Evolutionary conservation across 805 yeast species (phyloP), one percentile per base, ranked within the genome.

Genomic region (Saccharomycopsis schoenii): DNA sequence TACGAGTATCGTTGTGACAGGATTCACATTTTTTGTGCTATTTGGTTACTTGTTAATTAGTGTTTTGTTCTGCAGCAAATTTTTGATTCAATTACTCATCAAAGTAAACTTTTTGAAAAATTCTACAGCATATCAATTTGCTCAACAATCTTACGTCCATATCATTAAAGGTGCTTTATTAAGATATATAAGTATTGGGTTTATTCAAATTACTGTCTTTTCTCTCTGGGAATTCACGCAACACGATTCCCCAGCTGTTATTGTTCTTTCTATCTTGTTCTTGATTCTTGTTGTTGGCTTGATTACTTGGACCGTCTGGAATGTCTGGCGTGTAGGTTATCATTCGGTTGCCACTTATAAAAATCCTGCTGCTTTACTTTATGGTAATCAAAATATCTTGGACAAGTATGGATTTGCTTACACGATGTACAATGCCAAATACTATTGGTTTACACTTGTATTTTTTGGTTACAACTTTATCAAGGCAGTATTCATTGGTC

Each of bases 141-240:
- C 52, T 4, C 77, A 86, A 68, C 71, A 71, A 43, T 79, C 81
- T 58, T 88, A 90, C 83, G 73, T 68, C 62, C 66, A 73, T 19
- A 79, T 89, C 58, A 72, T 90, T 66, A 91, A 89, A 71, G 97
- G 97, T 56, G 78, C 94, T 1, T 66, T 92, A 59, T 79, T 89
- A 66, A 81, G 96, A 71, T 87, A 90, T 68, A 79, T 89, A 60
- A 86, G 82, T 67, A 89, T 92, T 69, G 97, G 96, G 0, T 90
- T 89, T 72, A 84, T 96, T 2, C 96, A 91, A 71, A 73, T 92
- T 61, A 77, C 84, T 17, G 82, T 91, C 58, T 78, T 92, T 61
- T 84, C 96, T 11, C 77, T 91, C 60, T 92, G 96, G 94, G 97
- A 92, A 75, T 91, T 90, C 72, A 82, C 86, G 8, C 80, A 79